Evolutionary conservation across 139 green algal species (phyloP).

Genomic region (Ettlia oleoabundans): DNA sequence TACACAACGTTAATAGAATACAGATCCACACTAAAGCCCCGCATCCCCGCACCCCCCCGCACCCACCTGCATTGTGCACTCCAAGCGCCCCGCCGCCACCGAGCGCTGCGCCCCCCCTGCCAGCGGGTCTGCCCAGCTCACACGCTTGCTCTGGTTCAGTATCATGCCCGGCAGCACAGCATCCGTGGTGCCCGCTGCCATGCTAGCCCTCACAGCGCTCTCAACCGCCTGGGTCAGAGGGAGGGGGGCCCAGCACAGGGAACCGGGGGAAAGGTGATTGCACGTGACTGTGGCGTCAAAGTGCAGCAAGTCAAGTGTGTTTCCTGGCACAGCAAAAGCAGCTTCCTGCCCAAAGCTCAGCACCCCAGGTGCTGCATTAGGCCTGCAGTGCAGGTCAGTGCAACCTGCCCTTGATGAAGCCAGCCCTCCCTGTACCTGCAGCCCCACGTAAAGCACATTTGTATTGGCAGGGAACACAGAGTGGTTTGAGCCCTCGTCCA

Average conservation of each 20-base stretch:
- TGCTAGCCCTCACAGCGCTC: constrained; percentile 53
- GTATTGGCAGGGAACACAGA: constrained; percentile 95
- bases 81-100: constrained; percentile 83
- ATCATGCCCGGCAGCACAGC: constrained; percentile 93
- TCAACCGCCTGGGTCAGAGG: constrained; percentile 48
- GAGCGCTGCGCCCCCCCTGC: constrained; percentile 4
- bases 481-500: constrained; percentile 47
- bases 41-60: too few species aligned
- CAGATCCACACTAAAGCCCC: too few species aligned
- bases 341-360: too few species aligned
- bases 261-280: neutral
- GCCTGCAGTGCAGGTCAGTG: too few species aligned
- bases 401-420: too few species aligned
- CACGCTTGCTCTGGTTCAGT: constrained; percentile 90
- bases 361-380: too few species aligned
- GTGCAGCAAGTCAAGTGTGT: too few species aligned
- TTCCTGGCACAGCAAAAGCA: too few species aligned
- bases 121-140: constrained; percentile 18
- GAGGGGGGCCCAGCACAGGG: neutral
- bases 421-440: constrained; percentile 53
- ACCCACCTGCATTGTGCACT: constrained; percentile 99
- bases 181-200: constrained; percentile 51
- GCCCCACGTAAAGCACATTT: constrained; percentile 95
- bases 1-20: too few species aligned
- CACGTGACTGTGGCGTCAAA: neutral